Base-by-base conservation (phyloP, 208 protist genomes). In the Acanthamoeba sp. region DNA sequence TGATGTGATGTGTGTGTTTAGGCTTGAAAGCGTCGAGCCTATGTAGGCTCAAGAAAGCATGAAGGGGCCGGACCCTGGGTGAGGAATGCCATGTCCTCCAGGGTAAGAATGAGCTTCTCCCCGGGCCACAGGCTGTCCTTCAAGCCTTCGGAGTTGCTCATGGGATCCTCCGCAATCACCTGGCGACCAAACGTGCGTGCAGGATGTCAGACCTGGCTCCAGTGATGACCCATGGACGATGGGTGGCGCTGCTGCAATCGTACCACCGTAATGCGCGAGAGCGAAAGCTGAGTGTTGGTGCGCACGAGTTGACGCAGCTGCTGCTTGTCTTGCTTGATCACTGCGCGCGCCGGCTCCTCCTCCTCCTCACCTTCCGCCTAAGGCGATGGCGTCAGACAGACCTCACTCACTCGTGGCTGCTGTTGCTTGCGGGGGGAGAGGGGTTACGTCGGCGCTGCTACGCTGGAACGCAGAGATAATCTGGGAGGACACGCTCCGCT, bases 11-110 rank as follows among this genome's bases (percentile, higher is more conserved):
- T n/a, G n/a, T n/a, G n/a, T n/a, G n/a, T n/a, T n/a, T n/a, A n/a
- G 10, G 36, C 29, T 6, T 55, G 48, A 55, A 16, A n/a, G 55
- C 12, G 22, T 27, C 7, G 22, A 24, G 55, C 7, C 55, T 16
- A 5, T 62, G 22, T 27, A 62, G 5, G 55, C n/a, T n/a, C n/a
- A n/a, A n/a, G n/a, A n/a, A n/a, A n/a, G n/a, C n/a, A n/a, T n/a
- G 55, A 24, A 27, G 5, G 12, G 38, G 18, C 9, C 76, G 36
- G 2, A 85, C 76, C 76, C 24, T 91, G 69, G 59, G 85, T 71
- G 32, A 91, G 14, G 40, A 91, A 91, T 5, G 85, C 85, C 85
- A 91, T 91, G 40, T 91, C 85, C n/a, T 91, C 57, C 1, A 91
- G 59, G 24, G 52, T 64, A 36, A 91, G 59, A 5, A 91, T 27